phyloP scores from a whole-genome alignment of 208 protist genomes.

The Leishmania tarentolae region DNA sequence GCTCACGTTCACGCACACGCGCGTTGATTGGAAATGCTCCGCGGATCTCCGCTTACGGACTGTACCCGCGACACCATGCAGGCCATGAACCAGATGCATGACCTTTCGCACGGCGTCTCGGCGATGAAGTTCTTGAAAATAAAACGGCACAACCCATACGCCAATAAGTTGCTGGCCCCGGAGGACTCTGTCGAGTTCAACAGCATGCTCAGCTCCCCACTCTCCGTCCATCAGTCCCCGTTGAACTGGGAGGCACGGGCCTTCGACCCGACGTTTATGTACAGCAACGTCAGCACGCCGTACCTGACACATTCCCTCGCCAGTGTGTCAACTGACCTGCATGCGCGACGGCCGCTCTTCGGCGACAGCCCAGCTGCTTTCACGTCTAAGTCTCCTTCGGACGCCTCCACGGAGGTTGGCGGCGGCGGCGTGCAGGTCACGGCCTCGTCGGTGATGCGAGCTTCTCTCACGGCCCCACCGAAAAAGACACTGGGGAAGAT shows the following conservation, averaged over 20 bases:
- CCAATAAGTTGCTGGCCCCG: conserved; percentile 42
- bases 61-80: conserved; percentile 68
- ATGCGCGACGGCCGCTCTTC: conserved; percentile 21
- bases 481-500: conserved; percentile 45
- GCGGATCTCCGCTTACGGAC: conserved; percentile 46
- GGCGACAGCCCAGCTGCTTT: conserved; percentile 18
- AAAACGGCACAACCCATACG: conserved; percentile 69
- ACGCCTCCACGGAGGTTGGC: conserved; percentile 1
- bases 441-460: not conserved
- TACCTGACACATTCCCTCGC: conserved; percentile 22
- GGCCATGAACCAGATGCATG: conserved; percentile 48
- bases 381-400: not conserved
- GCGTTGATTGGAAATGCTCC: conserved; percentile 13
- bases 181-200: conserved; percentile 40
- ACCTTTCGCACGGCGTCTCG: conserved; percentile 10
- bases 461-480: not conserved
- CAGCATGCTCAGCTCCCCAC: conserved; percentile 26
- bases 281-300: conserved; percentile 28
- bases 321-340: conserved; percentile 14
- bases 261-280: conserved; percentile 26
- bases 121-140: conserved; percentile 20
- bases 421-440: not conserved
- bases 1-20: not conserved
- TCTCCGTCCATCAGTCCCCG: conserved; percentile 19
- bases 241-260: conserved; percentile 34